Conservation (phyloP, 192 early-diverging fungal species). For the Gryganskiella cystojenkinii region DNA sequence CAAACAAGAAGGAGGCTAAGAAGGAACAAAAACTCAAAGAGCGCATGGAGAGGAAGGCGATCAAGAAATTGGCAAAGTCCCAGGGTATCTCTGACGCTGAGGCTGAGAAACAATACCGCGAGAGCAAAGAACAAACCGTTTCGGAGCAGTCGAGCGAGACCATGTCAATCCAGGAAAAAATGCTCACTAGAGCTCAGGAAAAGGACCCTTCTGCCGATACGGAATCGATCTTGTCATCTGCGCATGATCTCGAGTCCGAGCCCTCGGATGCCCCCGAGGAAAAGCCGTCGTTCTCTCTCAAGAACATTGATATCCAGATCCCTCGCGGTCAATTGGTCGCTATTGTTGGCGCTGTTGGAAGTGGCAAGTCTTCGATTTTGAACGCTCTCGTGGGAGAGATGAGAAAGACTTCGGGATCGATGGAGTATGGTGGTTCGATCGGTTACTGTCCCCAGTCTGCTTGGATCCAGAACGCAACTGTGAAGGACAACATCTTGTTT, state of each 20-base stretch:
- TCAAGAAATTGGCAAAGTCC: constrained; percentile 42
- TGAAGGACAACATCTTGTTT: constrained; percentile 95
- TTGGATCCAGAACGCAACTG: constrained; percentile 96
- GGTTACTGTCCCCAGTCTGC: constrained; percentile 81
- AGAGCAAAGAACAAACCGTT: constrained; percentile 8
- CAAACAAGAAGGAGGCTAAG: constrained; percentile 48
- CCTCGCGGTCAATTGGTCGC: constrained; percentile 74
- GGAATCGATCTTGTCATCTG: constrained; percentile 30
- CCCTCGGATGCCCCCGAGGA: neutral
- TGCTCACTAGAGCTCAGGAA: constrained; percentile 23
- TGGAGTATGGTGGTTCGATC: constrained; percentile 70
- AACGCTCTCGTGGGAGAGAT: constrained; percentile 87
- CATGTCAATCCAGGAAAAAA: constrained; percentile 49
- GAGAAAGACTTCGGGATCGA: constrained; percentile 70
- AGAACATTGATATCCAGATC: constrained; percentile 54
- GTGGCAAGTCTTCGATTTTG: constrained; percentile 65
- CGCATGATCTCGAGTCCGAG: neutral
- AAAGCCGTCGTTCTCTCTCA: constrained; percentile 53
- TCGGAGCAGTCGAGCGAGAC: constrained; percentile 51
- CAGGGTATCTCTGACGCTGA: constrained; percentile 25
- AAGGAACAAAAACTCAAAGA: constrained; percentile 52
- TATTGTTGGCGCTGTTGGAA: constrained; percentile 81
- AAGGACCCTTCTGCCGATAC: constrained; percentile 47
- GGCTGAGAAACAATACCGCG: constrained; percentile 29
- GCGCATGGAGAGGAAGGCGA: constrained; percentile 39